Base-by-base conservation (phyloP, 345 rosid genomes). In the thale cress (Arabidopsis thaliana) region DNA sequence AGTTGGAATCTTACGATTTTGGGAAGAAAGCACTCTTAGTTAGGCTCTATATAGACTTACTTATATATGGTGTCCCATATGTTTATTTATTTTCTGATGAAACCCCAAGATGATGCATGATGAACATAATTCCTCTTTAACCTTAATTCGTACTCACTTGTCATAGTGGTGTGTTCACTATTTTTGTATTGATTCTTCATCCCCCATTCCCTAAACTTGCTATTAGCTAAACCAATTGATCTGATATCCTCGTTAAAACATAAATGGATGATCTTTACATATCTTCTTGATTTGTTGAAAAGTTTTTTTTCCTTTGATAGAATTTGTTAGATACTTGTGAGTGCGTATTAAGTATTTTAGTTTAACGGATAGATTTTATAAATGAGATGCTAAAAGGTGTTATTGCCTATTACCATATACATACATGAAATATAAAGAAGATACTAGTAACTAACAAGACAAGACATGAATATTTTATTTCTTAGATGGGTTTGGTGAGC, bases 401-500 rank as follows among this genome's bases (percentile, higher is more conserved):
- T 59, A 30, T 67, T 75, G 41, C 46, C 34, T 67, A 34, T 67
- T 59, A 67, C 45, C 61, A 40, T 75, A 23, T 69, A 66, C 67
- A 58, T 56, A 23, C 65, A 61, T 60, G 25, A 42, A 69, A 60
- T 68, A 36, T 3, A 69, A n/a, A 61, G 8, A 59, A 48, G 16
- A 67, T 45, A 46, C 38, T 59, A 60, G 68, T n/a, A 76, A 69
- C 44, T 24, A 55, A 53, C 30, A 62, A 51, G 4, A 60, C 42
- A 55, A 63, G 10, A 46, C 46, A 71, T 28, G 33, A 14, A 69
- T 51, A 42, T 28, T 71, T 56, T 2, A 22, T 65, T 11, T 30
- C 49, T 71, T 78, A 48, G 34, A 51, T 38, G 51, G 55, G 40
- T 42, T 65, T 58, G 71, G 66, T 49, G 52, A 78, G 72, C 97